Evolutionary conservation across 352 stramenopile genomes (phyloP), one percentile per base, ranked within the genome.

Genomic region (Globisporangium cystogenes): DNA sequence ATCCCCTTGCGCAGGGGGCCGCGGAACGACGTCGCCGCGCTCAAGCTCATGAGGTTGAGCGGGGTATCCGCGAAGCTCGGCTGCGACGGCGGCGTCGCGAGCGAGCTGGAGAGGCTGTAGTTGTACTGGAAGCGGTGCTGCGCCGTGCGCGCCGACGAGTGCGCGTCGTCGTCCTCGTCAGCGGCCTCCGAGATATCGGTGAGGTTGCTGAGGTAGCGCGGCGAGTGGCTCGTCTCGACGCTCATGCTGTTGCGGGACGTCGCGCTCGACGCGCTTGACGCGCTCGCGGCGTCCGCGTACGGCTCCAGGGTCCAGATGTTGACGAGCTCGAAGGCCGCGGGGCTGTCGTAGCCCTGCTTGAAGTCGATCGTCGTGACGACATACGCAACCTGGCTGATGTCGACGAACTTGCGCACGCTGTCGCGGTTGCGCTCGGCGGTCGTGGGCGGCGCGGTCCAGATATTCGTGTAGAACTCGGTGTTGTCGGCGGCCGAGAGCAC

Each of bases 401-500:
- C 82, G 27, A 93, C 74, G 35, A 82, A 74, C 57, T 70, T 73
- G 37, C 41, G 54, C 31, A 60, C 55, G 44, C 54, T 65, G 57
- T 70, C 68, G 39, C 45, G 16, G 21, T 69, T 53, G 10, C 29
- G 42, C 15, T 45, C 43, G 23, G 55, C 62, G 1, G 59, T 57
- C 48, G 68, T 61, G 3, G 62, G 45, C 20, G 57, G 41, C 24
- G 53, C 46, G 11, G 67, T 69, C 81, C 81, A 92, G 51, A 92
- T 92, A 73, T 92, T 92, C 37, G 68, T 68, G 67, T 92, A 92
- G 64, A 92, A 92, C 43, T 85, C 81, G 45, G 61, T 82, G 62
- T 89, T 75, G 50, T 92, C 81, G 24, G 48, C 35, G 0, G 67
- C 62, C 8, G 75, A 66, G 14, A 65, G 74, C 21, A 64, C 57